These are phyloP conservation scores for Lophiotrema nucula DNA, from an alignment of 495 filamentous ascomycete genomes.

Conservation along the genomic window DNA sequence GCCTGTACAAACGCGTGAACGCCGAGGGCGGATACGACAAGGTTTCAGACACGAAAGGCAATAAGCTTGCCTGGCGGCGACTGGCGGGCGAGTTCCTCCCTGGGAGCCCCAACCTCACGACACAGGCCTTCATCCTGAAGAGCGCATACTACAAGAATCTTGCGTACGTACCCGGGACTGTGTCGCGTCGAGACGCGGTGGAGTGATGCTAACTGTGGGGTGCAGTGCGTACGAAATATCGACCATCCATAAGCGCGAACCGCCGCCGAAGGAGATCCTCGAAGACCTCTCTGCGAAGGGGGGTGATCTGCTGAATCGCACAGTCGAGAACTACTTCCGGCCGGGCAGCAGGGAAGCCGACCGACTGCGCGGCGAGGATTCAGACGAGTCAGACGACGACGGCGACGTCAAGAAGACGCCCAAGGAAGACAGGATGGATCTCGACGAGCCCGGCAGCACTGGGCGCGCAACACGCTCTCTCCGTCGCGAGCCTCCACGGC, in stretches of 20 bases:
- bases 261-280: conserved; percentile 77
- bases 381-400: conserved; percentile 50
- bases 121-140: conserved; percentile 74
- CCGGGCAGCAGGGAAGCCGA: conserved; percentile 41
- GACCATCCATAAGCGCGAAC: conserved; percentile 66
- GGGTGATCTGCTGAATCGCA: conserved; percentile 71
- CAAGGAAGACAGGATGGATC: conserved; percentile 56
- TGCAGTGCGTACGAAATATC: conserved; percentile 72
- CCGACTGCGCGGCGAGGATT: conserved; percentile 37
- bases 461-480: conserved; percentile 66
- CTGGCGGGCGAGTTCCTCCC: conserved; percentile 65
- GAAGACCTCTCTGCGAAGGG: conserved; percentile 75
- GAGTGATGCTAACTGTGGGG: conserved; percentile 13
- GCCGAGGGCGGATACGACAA: conserved; percentile 77
- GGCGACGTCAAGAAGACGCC: conserved; percentile 61
- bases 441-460: conserved; percentile 58
- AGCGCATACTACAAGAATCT: conserved; percentile 81
- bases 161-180: conserved; percentile 47
- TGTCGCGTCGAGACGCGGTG: too few relatives aligned
- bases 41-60: conserved; percentile 60
- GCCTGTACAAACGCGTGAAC: conserved; percentile 67
- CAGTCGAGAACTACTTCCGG: conserved; percentile 65
- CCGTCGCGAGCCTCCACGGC: conserved; percentile 72
- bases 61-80: conserved; percentile 75
- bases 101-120: conserved; percentile 62